Conservation (phyloP, 768 basidiomycete genomes). For the Epithele typhae region DNA sequence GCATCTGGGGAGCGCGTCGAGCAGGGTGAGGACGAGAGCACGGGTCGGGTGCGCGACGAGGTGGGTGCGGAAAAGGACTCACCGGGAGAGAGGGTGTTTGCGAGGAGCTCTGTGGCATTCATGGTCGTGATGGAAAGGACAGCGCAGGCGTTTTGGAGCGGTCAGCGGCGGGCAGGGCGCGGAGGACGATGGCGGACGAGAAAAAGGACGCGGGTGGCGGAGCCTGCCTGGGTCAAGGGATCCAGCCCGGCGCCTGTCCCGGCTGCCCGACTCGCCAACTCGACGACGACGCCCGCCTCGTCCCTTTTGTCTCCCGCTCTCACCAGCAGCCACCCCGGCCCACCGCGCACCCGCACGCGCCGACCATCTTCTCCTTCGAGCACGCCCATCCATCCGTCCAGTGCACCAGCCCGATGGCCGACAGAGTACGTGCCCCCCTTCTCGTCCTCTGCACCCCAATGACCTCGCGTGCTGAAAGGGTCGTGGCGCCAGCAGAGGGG, state of each 20-base stretch:
- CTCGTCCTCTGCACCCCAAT: slow-evolving; percentile 9
- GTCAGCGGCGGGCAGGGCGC: slow-evolving; percentile 9
- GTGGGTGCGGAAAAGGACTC: slow-evolving; percentile 36
- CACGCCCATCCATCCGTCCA: not conserved
- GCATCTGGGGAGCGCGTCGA: slow-evolving; percentile 52
- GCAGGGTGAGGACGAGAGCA: slow-evolving; percentile 15
- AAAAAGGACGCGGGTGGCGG: not conserved
- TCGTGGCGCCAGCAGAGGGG: slow-evolving; percentile 53
- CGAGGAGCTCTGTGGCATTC: slow-evolving; percentile 89
- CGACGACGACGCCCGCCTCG: not conserved
- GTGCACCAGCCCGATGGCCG: slow-evolving; percentile 39
- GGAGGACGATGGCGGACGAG: not conserved
- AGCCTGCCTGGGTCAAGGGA: slow-evolving; percentile 22
- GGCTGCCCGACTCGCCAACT: not conserved
- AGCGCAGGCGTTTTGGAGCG: slow-evolving; percentile 10
- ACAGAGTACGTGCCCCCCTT: slow-evolving; percentile 45
- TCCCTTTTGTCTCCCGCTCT: not conserved
- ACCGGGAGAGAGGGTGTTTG: slow-evolving; percentile 91
- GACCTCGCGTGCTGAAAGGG: slow-evolving; percentile 36
- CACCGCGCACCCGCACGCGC: too few relatives aligned
- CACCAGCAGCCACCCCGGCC: too few relatives aligned
- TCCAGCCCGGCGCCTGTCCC: not conserved
- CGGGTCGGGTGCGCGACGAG: slow-evolving; percentile 10
- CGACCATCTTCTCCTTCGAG: too few relatives aligned
- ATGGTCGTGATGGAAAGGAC: slow-evolving; percentile 43